Conservation (phyloP, 2,329 filamentous ascomycete species). For the Dendrostoma leiphaemia region DNA sequence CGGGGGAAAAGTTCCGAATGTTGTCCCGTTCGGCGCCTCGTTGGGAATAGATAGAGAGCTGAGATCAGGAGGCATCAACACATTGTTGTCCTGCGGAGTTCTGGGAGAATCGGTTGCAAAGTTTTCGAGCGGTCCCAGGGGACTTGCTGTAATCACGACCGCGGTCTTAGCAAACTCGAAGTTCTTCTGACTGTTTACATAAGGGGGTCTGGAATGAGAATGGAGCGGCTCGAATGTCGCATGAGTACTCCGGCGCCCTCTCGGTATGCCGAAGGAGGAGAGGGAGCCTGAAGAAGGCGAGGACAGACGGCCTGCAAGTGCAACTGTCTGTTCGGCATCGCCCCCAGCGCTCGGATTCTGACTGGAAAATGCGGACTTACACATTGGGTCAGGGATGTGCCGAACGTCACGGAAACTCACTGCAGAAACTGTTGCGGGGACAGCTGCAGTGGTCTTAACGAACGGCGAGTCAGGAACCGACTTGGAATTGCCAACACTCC, state of each 20-base stretch:
- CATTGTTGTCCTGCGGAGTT: constrained; percentile 67
- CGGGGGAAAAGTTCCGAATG: constrained; percentile 51
- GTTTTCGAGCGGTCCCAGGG: constrained; percentile 55
- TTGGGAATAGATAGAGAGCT: constrained; percentile 77
- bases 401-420: constrained; percentile 28
- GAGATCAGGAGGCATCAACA: constrained; percentile 72
- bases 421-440: constrained; percentile 41
- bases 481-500: constrained; percentile 29
- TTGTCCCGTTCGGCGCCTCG: constrained; percentile 9
- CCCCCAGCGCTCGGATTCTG: constrained; percentile 30
- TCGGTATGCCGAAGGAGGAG: constrained; percentile 37
- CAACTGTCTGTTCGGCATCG: constrained; percentile 18
- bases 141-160: constrained; percentile 56
- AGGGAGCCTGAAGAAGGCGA: constrained; percentile 24
- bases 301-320: constrained; percentile 25
- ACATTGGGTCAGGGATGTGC: constrained; percentile 27
- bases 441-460: constrained; percentile 14
- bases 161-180: constrained; percentile 51
- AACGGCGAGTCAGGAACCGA: constrained; percentile 20
- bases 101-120: constrained; percentile 58
- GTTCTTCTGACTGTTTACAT: constrained; percentile 28
- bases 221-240: constrained; percentile 28
- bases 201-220: constrained; percentile 26
- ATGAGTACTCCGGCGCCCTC: constrained; percentile 30
- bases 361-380: constrained; percentile 41